Evolutionary conservation across 2,329 filamentous ascomycete genomes (phyloP).

Genomic region (Nigrospora osmanthi): DNA sequence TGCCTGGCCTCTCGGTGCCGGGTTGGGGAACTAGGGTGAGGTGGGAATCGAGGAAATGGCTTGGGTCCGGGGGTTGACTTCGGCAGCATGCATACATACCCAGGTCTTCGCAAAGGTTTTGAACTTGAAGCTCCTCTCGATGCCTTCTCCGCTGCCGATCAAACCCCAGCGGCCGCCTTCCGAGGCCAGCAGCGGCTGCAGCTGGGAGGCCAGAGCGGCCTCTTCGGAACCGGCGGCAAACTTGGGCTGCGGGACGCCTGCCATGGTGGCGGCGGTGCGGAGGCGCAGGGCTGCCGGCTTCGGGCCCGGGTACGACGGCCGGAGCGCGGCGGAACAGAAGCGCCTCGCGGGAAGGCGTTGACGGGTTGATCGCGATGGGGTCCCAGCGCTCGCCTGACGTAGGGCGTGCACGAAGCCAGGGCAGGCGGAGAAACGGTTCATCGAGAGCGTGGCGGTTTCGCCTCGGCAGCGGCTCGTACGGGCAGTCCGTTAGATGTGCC

Average conservation of each 20-base stretch:
- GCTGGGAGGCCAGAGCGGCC: slow-evolving; percentile 21
- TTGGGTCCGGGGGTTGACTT: too few species aligned
- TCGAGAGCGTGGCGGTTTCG: neutral
- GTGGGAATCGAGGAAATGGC: neutral
- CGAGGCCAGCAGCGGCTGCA: slow-evolving; percentile 25
- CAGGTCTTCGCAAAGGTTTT: slow-evolving; percentile 60
- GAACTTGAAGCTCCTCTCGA: slow-evolving; percentile 56
- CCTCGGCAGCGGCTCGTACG: too few species aligned
- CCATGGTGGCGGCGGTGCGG: slow-evolving; percentile 4
- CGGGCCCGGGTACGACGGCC: neutral
- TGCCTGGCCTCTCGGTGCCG: neutral
- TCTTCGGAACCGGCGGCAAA: slow-evolving; percentile 41
- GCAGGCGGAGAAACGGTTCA: neutral
- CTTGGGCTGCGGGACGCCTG: slow-evolving; percentile 6
- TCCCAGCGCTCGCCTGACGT: neutral
- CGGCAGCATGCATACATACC: slow-evolving; percentile 31
- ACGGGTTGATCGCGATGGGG: neutral
- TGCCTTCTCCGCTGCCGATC: slow-evolving; percentile 38
- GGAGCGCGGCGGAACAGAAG: too few species aligned
- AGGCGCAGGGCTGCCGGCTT: neutral
- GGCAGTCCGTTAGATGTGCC: too few species aligned
- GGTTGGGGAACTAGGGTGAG: neutral
- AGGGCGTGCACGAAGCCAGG: neutral
- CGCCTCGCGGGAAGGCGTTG: too few species aligned
- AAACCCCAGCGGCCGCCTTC: slow-evolving; percentile 40